A percentile compares a stretch with the other conserved stretches of the same genome.
Conservation (phyloP, 129 eudicot species). For the Gnaphalium uliginosum region DNA sequence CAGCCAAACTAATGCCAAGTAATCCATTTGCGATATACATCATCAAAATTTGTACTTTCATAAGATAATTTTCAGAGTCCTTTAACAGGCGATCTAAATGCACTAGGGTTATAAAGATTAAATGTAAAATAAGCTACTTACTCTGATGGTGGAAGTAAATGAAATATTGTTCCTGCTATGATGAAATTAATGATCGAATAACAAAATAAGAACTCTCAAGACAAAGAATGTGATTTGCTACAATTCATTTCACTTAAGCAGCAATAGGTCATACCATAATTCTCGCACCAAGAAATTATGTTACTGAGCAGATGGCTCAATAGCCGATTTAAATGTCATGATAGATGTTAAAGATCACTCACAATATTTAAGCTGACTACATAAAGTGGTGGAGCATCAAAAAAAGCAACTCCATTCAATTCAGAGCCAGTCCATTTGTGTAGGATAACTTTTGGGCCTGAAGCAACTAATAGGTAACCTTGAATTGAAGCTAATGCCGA, state of each 20-base stretch:
- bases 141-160: background rate
- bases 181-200: background rate
- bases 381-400: conserved; percentile 94
- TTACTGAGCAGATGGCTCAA: conserved; percentile 14
- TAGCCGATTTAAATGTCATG: background rate
- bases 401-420: conserved; percentile 86
- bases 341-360: conserved; percentile 31
- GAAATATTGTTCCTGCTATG: background rate
- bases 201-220: background rate
- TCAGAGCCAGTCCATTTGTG: conserved; percentile 97
- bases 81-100: background rate
- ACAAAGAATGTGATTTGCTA: conserved; percentile 7
- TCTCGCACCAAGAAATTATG: conserved; percentile 13
- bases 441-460: conserved; percentile 93
- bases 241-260: conserved; percentile 19
- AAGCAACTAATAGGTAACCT: conserved; percentile 88
- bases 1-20: background rate
- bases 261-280: background rate
- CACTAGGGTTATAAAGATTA: background rate
- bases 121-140: background rate
- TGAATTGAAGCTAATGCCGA: conserved; percentile 94
- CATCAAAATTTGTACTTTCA: background rate
- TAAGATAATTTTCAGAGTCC: conserved; percentile 1
- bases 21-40: too few species aligned
- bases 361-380: conserved; percentile 98